Conservation (phyloP, 352 stramenopile genomes). For the Blastocystis hominis region DNA sequence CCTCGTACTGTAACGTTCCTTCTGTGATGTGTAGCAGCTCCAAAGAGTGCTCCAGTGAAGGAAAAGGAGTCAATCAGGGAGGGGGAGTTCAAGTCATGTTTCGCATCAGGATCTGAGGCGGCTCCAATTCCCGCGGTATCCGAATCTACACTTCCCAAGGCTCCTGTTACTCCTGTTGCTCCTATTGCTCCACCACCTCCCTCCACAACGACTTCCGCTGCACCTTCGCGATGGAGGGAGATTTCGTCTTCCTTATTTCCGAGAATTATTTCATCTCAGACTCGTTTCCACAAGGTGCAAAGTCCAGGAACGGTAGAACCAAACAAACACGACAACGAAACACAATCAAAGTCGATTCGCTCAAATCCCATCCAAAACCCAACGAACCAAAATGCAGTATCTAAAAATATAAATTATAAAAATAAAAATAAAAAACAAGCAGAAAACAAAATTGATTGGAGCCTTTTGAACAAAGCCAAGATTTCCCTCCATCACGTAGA, state of each 20-base stretch:
- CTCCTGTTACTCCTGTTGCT: too few relatives aligned
- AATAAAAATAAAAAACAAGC: not conserved
- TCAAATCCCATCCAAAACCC: too few relatives aligned
- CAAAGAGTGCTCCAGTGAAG: too few relatives aligned
- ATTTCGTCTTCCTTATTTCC: not conserved
- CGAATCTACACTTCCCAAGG: not conserved
- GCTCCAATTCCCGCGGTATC: not conserved
- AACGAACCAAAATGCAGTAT: too few relatives aligned
- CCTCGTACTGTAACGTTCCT: too few relatives aligned
- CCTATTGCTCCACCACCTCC: too few relatives aligned
- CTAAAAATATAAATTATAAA: too few relatives aligned
- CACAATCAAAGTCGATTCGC: not conserved
- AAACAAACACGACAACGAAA: not conserved
- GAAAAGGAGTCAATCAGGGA: too few relatives aligned
- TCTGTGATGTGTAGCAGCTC: too few relatives aligned
- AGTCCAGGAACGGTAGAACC: not conserved
- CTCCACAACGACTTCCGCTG: too few relatives aligned
- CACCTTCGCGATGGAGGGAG: too few relatives aligned
- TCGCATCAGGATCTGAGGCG: not conserved
- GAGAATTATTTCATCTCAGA: not conserved
- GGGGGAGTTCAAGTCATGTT: not conserved
- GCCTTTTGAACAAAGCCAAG: constrained; percentile 1
- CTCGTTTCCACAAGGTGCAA: not conserved
- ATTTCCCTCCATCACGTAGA: not conserved
- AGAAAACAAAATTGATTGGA: constrained; percentile 1